A percentile compares a stretch with the other conserved stretches of the same genome.
Conservation (phyloP, 1,284 basidiomycete species). For the Hortiboletus rubellus region DNA sequence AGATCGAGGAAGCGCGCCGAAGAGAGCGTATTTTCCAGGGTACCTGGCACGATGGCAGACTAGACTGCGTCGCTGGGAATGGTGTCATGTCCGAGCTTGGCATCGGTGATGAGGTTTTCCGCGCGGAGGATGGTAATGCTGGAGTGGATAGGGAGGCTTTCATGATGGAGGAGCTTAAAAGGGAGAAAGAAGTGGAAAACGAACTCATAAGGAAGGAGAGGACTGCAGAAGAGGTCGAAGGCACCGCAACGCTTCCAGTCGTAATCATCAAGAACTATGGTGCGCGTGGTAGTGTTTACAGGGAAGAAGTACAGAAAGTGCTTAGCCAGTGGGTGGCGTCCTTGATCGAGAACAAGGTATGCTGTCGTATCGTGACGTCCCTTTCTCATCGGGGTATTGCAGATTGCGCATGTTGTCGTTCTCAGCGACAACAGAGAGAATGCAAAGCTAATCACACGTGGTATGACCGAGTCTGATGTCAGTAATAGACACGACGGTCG, state of each 20-base stretch:
- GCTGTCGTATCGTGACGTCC: neutral
- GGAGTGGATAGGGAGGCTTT: conserved; percentile 22
- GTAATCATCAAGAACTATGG: conserved; percentile 83
- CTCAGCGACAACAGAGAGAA: conserved; percentile 90
- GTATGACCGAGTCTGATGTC: conserved; percentile 35
- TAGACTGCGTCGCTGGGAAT: conserved; percentile 80
- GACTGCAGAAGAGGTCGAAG: conserved; percentile 46
- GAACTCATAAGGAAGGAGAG: conserved; percentile 36
- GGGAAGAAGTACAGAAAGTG: conserved; percentile 73
- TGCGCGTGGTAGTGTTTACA: conserved; percentile 59
- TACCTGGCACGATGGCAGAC: conserved; percentile 76
- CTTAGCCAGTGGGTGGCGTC: conserved; percentile 86
- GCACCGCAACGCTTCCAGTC: conserved; percentile 72
- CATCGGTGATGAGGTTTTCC: conserved; percentile 65
- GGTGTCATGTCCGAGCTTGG: conserved; percentile 85
- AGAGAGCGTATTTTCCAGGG: conserved; percentile 54
- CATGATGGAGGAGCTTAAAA: conserved; percentile 20
- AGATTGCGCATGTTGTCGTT: conserved; percentile 91
- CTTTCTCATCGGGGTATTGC: neutral
- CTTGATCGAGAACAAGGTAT: conserved; percentile 76
- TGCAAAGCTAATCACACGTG: conserved; percentile 79
- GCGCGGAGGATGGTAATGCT: conserved; percentile 35
- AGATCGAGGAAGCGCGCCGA: conserved; percentile 39
- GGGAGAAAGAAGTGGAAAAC: conserved; percentile 28
- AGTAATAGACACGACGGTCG: neutral